Evolutionary conservation across 495 filamentous ascomycete genomes (phyloP).

Genomic region (Sporormia fimetaria): DNA sequence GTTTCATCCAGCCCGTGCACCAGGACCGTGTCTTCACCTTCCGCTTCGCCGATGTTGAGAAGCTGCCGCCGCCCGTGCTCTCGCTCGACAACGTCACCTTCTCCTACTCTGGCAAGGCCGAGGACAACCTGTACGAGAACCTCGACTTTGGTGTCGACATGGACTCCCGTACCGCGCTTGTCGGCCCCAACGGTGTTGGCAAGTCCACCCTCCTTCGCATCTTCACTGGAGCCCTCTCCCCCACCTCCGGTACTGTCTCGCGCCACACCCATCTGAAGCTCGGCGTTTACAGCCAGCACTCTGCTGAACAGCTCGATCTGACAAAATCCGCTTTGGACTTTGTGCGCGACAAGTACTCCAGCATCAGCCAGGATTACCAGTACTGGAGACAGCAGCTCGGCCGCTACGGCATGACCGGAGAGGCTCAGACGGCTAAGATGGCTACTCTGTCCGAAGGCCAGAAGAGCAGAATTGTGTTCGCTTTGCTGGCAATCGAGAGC

Average conservation of each 20-base stretch:
- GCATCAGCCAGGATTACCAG: constrained; percentile 92
- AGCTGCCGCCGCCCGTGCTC: constrained; percentile 90
- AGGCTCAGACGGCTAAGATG: constrained; percentile 92
- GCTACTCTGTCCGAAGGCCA: constrained; percentile 96
- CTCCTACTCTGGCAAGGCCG: constrained; percentile 81
- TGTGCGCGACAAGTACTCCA: constrained; percentile 84
- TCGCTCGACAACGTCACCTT: constrained; percentile 96
- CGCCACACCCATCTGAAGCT: constrained; percentile 97
- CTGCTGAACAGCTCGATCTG: constrained; percentile 92
- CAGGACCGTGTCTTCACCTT: constrained; percentile 90
- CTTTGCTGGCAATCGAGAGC: constrained; percentile 84
- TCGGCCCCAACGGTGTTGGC: constrained; percentile 98
- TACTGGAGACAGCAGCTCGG: constrained; percentile 98
- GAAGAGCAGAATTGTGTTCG: constrained; percentile 96
- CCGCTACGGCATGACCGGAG: constrained; percentile 80
- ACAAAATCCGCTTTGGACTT: constrained; percentile 98
- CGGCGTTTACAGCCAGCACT: constrained; percentile 95
- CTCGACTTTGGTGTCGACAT: constrained; percentile 98
- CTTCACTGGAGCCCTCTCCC: constrained; percentile 92
- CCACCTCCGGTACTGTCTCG: constrained; percentile 67
- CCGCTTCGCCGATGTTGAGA: constrained; percentile 97
- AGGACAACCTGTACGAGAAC: constrained; percentile 90
- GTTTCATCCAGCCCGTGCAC: constrained; percentile 84
- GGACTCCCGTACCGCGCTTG: constrained; percentile 93
- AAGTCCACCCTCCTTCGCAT: constrained; percentile 97